Percentiles rank a stretch among this genome's conserved stretches.
phyloP scores from a whole-genome alignment of 306 rosid species.

The Crataegus laevigata region DNA sequence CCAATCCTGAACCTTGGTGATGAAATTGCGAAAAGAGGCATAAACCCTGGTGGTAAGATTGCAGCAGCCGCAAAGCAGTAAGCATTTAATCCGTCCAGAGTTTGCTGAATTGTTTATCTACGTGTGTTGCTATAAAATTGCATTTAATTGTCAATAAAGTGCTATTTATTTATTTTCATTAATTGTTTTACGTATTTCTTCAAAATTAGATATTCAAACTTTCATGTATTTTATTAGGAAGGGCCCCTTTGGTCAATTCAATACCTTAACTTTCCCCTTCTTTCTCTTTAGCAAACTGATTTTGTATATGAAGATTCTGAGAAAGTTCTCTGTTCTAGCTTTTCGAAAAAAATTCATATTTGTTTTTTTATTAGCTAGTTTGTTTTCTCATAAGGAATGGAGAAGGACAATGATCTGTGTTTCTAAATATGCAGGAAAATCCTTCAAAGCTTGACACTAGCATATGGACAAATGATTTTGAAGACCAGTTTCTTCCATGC shows the following conservation, averaged over 20 bases:
- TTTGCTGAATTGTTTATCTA: not conserved
- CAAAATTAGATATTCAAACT: too few species aligned
- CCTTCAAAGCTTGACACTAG: constrained; percentile 88
- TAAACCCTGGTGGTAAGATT: constrained; percentile 65
- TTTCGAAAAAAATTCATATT: too few species aligned
- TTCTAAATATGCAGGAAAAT: constrained; percentile 64
- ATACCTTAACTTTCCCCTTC: not conserved
- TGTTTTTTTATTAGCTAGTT: not conserved
- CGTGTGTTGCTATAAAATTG: not conserved
- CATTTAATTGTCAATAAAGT: not conserved
- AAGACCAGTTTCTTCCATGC: constrained; percentile 96
- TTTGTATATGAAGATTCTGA: not conserved
- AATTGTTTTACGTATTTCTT: too few species aligned
- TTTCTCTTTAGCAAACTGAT: not conserved
- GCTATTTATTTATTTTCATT: not conserved
- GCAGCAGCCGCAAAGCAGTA: constrained; percentile 86
- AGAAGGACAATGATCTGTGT: not conserved
- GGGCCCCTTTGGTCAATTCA: not conserved
- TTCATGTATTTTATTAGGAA: not conserved
- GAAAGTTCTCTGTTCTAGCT: not conserved
- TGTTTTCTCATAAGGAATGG: not conserved
- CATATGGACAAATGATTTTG: constrained; percentile 98
- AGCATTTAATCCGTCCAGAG: constrained; percentile 28
- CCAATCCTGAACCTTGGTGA: constrained; percentile 92
- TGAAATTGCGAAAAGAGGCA: constrained; percentile 86